These are phyloP conservation scores for Candida sanyaensis DNA, from an alignment of 1,139 yeast genomes.

Conservation along the genomic window DNA sequence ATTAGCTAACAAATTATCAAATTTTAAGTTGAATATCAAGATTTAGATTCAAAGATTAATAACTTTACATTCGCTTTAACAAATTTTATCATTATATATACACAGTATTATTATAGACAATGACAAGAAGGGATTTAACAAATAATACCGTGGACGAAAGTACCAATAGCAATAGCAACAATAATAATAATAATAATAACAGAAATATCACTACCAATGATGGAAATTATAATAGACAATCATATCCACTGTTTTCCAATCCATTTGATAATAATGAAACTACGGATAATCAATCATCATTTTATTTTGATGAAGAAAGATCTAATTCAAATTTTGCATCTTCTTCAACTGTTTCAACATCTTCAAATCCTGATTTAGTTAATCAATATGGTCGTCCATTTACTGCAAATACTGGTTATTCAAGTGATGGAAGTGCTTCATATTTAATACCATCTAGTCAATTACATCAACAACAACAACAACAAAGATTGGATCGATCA, in stretches of 20 bases:
- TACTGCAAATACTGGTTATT: not conserved
- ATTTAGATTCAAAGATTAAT: not conserved
- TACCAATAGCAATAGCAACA: not conserved
- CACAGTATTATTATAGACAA: not conserved
- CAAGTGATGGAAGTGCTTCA: constrained; percentile 4
- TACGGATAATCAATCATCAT: not conserved
- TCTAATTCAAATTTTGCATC: constrained; percentile 1
- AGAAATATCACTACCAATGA: not conserved
- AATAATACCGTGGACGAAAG: not conserved
- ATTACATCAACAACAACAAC: not conserved
- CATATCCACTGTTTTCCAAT: constrained; percentile 1
- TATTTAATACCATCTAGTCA: not conserved
- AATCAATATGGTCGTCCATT: constrained; percentile 4
- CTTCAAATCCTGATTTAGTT: not conserved
- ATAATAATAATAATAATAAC: not conserved
- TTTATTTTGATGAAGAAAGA: not conserved
- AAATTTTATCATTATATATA: not conserved
- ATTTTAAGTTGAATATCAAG: not conserved
- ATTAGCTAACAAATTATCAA: no score
- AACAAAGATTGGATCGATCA: not conserved
- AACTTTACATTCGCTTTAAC: not conserved
- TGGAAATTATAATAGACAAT: not conserved
- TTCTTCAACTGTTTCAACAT: not conserved
- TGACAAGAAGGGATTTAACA: constrained; percentile 1
- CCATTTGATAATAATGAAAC: not conserved